These are phyloP conservation scores for Lasiodiplodia theobromae DNA, from an alignment of 2,329 filamentous ascomycete genomes.

Conservation along the genomic window DNA sequence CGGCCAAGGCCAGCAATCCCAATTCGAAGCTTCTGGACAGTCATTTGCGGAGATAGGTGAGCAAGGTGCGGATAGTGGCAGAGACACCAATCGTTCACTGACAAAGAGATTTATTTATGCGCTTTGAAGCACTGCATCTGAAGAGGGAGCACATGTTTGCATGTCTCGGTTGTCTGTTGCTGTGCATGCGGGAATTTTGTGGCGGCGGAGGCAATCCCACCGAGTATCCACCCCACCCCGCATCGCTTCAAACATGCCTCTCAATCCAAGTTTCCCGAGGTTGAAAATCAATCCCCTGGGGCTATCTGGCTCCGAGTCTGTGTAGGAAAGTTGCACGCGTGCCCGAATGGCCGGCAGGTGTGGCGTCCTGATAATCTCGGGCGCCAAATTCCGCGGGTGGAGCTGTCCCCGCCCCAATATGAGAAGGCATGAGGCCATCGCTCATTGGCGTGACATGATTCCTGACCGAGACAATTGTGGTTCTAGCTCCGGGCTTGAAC, in stretches of 20 bases:
- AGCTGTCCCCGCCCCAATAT: neutral
- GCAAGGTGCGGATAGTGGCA: neutral
- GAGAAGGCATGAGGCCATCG: neutral
- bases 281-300: neutral
- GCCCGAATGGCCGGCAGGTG: neutral
- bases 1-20: constrained; percentile 60
- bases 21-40: constrained; percentile 41
- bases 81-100: neutral
- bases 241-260: neutral
- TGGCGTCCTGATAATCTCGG: neutral
- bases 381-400: neutral
- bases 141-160: neutral
- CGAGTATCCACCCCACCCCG: neutral
- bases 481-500: neutral
- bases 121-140: neutral
- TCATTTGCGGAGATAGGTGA: neutral
- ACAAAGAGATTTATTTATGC: neutral
- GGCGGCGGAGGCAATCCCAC: neutral
- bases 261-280: neutral
- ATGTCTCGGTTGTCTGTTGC: neutral
- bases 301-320: neutral
- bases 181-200: neutral
- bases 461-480: neutral
- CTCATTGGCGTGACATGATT: neutral
- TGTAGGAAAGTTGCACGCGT: too few relatives aligned